phyloP scores from a whole-genome alignment of 2,329 filamentous ascomycete species.

The Lecanosticta acicola region DNA sequence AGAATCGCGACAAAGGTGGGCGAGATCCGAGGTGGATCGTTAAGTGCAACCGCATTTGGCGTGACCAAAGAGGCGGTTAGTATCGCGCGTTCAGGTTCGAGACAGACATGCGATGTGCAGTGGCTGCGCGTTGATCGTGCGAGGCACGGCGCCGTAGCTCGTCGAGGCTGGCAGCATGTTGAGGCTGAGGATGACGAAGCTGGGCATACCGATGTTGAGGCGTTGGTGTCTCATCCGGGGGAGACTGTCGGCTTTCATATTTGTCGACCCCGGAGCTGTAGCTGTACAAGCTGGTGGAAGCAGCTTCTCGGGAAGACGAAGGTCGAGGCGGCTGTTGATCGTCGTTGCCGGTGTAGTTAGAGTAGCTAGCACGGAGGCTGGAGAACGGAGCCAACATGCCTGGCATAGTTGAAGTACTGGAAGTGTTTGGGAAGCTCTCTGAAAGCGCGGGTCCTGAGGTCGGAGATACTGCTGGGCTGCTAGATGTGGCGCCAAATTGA shows the following conservation, averaged over 20 bases:
- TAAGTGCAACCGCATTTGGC: too few relatives aligned
- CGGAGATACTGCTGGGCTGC: slow-evolving; percentile 24
- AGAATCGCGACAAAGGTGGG: too few relatives aligned
- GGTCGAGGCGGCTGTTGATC: slow-evolving; percentile 10
- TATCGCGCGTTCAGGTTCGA: slow-evolving; percentile 25
- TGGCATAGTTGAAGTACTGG: slow-evolving; percentile 12
- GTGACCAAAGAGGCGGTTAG: slow-evolving; percentile 10
- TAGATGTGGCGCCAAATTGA: slow-evolving; percentile 22
- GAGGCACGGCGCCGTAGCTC: slow-evolving; percentile 22
- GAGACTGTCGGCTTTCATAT: slow-evolving; percentile 10
- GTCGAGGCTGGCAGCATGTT: slow-evolving; percentile 24
- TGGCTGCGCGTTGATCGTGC: slow-evolving; percentile 20
- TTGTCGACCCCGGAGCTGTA: slow-evolving; percentile 25
- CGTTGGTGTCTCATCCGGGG: slow-evolving; percentile 9
- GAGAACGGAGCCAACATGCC: slow-evolving; percentile 23
- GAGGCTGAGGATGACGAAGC: slow-evolving; percentile 22
- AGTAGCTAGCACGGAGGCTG: slow-evolving; percentile 4
- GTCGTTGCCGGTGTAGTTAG: slow-evolving; percentile 5
- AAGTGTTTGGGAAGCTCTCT: slow-evolving; percentile 19
- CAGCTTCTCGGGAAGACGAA: slow-evolving; percentile 15
- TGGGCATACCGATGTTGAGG: slow-evolving; percentile 12
- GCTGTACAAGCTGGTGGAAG: slow-evolving; percentile 26
- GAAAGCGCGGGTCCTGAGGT: slow-evolving; percentile 15
- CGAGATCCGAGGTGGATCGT: neutral
- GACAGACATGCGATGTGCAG: slow-evolving; percentile 25